Base-by-base conservation (phyloP, 2,329 filamentous ascomycete species). In the Exserohilum rostratum region DNA sequence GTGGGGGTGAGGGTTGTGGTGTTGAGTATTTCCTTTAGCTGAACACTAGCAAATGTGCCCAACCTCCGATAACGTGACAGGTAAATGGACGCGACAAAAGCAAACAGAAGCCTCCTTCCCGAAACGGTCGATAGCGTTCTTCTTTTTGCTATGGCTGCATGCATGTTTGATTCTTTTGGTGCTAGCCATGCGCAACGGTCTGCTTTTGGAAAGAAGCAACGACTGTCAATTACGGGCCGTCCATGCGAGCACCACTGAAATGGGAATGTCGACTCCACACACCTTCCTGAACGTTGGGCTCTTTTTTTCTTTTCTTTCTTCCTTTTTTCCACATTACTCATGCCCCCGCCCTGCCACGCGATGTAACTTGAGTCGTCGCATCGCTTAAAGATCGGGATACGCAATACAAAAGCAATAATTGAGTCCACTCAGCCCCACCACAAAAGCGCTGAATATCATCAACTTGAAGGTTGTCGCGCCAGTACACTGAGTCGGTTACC, bases 1-100 rank as follows among this genome's bases (percentile, higher is more conserved):
- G 30, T 48, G 40, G 35, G 43, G 57, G 37, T 47, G 45, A 35
- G 46, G 46, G 37, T 48, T 45, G 34, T 51, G 42, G 43, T 56
- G 49, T 43, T 42, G 46, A 50, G 35, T 29, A 45, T 27, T 46
- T 35, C n/a, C 43, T 35, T 46, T 46, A 25, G 20, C 15, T 25
- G 35, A 22, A 15, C 34, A 27, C 34, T 43, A 42, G 37, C 27
- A 42, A 29, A 42, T 22, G 22, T 22, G 6, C n/a, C 5, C 20
- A 11, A 13, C 25, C 22, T 15, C 4, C 30, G 29, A 30, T 18
- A 25, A n/a, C 31, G 20, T 35, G 11, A 35, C 43, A 35, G 20
- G 13, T 11, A 46, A 35, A 27, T 35, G 20, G 43, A 11, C 10
- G 20, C n/a, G 43, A 46, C 30, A 46, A 46, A 46, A 46, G 43